Evolutionary conservation across 2,329 filamentous ascomycete species (phyloP).

Genomic region (Fusarium sp.): DNA sequence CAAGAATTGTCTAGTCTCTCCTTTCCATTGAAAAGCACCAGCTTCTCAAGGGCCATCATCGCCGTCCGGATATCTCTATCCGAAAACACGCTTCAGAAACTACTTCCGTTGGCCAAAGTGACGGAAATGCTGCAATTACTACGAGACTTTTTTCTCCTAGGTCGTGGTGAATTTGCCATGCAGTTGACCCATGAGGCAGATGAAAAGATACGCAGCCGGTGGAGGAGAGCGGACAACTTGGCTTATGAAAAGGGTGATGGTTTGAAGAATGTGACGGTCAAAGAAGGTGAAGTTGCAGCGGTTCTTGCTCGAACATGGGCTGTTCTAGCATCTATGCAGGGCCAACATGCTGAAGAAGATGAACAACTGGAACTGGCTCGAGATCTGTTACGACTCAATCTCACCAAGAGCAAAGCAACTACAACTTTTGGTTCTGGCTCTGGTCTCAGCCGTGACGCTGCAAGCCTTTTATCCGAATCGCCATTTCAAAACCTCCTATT

Average conservation of each 20-base stretch:
- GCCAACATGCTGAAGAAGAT: slow-evolving; percentile 79
- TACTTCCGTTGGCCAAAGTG: slow-evolving; percentile 83
- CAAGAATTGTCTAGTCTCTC: slow-evolving; percentile 74
- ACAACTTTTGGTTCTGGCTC: slow-evolving; percentile 55
- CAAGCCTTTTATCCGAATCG: slow-evolving; percentile 58
- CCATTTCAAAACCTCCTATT: slow-evolving; percentile 87
- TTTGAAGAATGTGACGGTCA: slow-evolving; percentile 69
- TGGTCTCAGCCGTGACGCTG: slow-evolving; percentile 50
- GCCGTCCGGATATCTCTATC: slow-evolving; percentile 85
- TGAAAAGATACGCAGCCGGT: slow-evolving; percentile 79
- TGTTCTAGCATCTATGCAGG: slow-evolving; percentile 79
- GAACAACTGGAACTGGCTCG: slow-evolving; percentile 86
- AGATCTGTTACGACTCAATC: slow-evolving; percentile 76
- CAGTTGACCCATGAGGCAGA: slow-evolving; percentile 88
- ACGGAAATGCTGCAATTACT: slow-evolving; percentile 81
- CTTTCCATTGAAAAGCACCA: slow-evolving; percentile 79
- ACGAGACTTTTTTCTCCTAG: slow-evolving; percentile 87
- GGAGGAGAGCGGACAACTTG: slow-evolving; percentile 72
- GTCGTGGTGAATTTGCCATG: slow-evolving; percentile 91
- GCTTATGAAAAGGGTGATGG: slow-evolving; percentile 67
- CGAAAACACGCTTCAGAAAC: slow-evolving; percentile 82
- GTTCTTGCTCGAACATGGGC: slow-evolving; percentile 84
- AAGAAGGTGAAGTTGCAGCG: slow-evolving; percentile 86
- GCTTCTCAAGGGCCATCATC: slow-evolving; percentile 78
- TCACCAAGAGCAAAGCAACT: slow-evolving; percentile 62